Conservation (phyloP, 202 grass and related monocot species). For the Miscanthus sacchariflorus region DNA sequence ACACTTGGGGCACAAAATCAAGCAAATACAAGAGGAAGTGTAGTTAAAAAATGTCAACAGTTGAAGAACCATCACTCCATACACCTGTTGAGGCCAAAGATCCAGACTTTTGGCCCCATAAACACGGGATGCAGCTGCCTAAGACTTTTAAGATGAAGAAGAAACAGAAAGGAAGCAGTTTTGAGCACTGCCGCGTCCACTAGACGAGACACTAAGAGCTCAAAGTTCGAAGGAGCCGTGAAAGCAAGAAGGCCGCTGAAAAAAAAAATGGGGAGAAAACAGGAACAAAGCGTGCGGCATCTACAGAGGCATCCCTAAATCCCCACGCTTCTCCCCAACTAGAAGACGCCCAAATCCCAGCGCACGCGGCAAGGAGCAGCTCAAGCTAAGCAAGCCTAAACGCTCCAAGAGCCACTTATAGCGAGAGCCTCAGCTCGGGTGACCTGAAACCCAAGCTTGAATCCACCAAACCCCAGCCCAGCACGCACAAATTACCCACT, state of each 20-base stretch:
- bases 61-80: constrained; percentile 7
- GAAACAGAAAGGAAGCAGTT: background rate
- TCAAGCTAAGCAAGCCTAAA: constrained; percentile 23
- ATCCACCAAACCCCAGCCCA: constrained; percentile 44
- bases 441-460: constrained; percentile 42
- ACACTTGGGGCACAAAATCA: constrained; percentile 18
- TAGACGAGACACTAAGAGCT: constrained; percentile 16
- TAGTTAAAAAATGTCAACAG: constrained; percentile 16
- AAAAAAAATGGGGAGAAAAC: constrained; percentile 21
- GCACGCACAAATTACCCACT: constrained; percentile 39
- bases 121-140: constrained; percentile 15
- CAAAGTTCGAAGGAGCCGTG: constrained; percentile 14
- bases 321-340: constrained; percentile 43
- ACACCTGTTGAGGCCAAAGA: constrained; percentile 35
- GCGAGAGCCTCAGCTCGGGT: constrained; percentile 19
- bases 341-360: constrained; percentile 39
- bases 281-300: constrained; percentile 45
- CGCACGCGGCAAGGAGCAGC: constrained; percentile 34
- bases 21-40: constrained; percentile 26
- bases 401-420: constrained; percentile 7
- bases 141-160: constrained; percentile 39
- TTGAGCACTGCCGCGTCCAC: background rate
- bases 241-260: constrained; percentile 1
- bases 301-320: constrained; percentile 54
- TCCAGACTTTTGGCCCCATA: constrained; percentile 18